Conservation (phyloP, 139 green algal genomes). For the Picochlorum costavermella region DNA sequence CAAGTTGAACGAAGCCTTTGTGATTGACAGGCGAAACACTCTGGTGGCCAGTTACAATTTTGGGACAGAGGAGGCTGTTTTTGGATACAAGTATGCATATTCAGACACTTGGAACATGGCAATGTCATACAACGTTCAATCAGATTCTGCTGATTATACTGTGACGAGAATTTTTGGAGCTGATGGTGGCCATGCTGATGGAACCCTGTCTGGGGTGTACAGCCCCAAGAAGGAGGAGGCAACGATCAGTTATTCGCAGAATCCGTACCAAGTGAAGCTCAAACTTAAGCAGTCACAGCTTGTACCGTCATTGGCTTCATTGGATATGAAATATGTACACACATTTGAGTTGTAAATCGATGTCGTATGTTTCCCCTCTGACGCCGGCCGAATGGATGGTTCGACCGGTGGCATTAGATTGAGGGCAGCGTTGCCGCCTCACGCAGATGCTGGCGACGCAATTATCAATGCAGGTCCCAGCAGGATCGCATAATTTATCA, state of each 20-base stretch:
- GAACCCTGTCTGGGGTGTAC: too few relatives aligned
- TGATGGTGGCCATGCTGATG: too few relatives aligned
- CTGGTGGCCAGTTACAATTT: conserved; percentile 30
- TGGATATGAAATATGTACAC: too few relatives aligned
- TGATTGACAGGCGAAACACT: conserved; percentile 25
- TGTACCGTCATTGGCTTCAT: too few relatives aligned
- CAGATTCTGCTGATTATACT: background rate
- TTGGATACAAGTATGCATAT: conserved; percentile 9
- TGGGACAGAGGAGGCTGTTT: conserved; percentile 8
- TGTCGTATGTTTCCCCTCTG: too few relatives aligned
- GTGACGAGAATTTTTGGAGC: too few relatives aligned
- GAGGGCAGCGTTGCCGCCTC: background rate
- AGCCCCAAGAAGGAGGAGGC: background rate
- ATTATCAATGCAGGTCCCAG: background rate
- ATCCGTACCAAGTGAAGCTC: too few relatives aligned
- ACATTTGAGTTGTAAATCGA: too few relatives aligned
- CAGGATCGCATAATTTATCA: too few relatives aligned
- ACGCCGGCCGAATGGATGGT: too few relatives aligned
- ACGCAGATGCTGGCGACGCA: background rate
- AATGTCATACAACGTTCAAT: conserved; percentile 15
- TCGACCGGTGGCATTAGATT: too few relatives aligned
- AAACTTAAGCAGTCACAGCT: too few relatives aligned
- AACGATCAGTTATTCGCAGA: background rate
- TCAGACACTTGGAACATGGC: conserved; percentile 2
- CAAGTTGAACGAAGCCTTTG: conserved; percentile 26